Conservation (phyloP, 345 rosid species). For the Populus euphratica region DNA sequence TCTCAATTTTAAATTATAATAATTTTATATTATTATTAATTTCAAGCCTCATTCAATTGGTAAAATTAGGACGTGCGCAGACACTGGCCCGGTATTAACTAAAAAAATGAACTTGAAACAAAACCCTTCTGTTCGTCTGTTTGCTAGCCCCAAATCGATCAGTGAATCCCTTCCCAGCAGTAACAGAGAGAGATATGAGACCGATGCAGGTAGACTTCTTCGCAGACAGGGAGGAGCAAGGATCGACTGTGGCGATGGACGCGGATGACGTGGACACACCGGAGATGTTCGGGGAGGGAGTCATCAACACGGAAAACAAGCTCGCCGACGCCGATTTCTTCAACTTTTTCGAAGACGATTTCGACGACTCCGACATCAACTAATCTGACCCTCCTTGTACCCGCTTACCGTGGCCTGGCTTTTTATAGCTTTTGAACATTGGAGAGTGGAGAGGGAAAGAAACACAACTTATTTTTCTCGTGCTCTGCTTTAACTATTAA, state of each 20-base stretch:
- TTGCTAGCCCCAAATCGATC: not conserved
- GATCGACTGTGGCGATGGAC: slow-evolving; percentile 77
- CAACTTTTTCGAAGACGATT: slow-evolving; percentile 83
- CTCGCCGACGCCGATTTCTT: slow-evolving; percentile 86
- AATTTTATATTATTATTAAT: no score
- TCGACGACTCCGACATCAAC: slow-evolving; percentile 82
- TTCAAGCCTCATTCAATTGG: no score
- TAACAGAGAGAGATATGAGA: slow-evolving; percentile 39
- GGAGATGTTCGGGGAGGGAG: slow-evolving; percentile 65
- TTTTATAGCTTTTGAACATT: not conserved
- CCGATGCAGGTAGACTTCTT: slow-evolving; percentile 67
- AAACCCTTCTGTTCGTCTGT: not conserved
- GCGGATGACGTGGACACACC: slow-evolving; percentile 77
- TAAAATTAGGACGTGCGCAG: no score
- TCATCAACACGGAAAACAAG: slow-evolving; percentile 55
- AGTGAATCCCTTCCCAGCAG: not conserved
- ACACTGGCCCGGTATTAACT: no score
- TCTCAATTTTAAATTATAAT: no score
- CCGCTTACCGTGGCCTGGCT: no score
- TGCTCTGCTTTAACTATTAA: not conserved
- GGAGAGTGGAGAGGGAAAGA: not conserved
- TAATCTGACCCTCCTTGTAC: slow-evolving; percentile 20
- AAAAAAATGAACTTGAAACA: no score
- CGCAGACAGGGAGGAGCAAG: slow-evolving; percentile 70
- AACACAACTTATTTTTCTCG: not conserved